Evolutionary conservation across 257 asterid genomes (phyloP).

Genomic region (Solanum tacnaense): DNA sequence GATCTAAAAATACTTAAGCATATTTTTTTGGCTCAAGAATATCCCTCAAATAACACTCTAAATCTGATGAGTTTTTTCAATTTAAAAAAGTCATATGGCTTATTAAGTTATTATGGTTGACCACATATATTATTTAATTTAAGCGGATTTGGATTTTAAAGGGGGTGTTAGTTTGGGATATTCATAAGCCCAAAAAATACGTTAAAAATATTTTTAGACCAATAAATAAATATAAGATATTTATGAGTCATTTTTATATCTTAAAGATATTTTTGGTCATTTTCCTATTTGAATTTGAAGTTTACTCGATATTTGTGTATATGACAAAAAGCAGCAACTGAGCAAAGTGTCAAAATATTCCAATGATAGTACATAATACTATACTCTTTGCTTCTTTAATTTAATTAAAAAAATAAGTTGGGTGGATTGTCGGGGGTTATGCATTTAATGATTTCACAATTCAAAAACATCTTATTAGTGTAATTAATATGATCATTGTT

Average conservation of each 20-base stretch:
- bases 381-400: neutral
- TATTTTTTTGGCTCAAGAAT: neutral
- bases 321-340: neutral
- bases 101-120: neutral
- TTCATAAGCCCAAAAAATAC: too few relatives aligned
- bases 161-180: neutral
- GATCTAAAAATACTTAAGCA: accelerated
- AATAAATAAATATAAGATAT: neutral
- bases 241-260: neutral
- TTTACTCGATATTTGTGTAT: neutral
- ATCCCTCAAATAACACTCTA: neutral
- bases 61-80: neutral
- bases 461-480: neutral
- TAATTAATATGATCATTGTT: neutral
- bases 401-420: neutral
- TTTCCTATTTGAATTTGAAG: neutral
- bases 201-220: neutral
- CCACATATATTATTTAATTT: neutral
- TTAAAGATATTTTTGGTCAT: neutral
- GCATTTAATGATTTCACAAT: neutral
- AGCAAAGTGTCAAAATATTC: neutral
- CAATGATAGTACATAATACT: neutral
- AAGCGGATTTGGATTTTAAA: neutral
- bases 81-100: neutral
- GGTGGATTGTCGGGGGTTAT: neutral